Evolutionary conservation across 2,329 filamentous ascomycete genomes (phyloP), one percentile per base, ranked within the genome.

Genomic region (Pleomassaria siparia): DNA sequence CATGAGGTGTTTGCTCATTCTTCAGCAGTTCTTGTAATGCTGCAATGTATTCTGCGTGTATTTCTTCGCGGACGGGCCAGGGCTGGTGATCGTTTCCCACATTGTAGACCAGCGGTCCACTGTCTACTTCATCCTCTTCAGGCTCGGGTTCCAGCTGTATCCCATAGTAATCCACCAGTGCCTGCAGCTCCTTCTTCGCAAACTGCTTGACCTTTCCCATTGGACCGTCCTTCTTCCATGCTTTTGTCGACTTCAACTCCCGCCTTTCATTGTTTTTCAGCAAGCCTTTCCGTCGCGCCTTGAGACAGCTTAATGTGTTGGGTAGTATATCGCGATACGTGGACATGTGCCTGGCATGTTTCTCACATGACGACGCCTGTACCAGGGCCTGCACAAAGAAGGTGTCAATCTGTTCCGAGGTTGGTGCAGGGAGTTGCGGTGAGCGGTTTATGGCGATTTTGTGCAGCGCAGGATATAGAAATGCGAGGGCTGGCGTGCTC

Each of bases 351-450:
- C 67, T 70, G 20, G 72, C 69, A 59, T 82, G 80, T 40, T 74
- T 66, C 50, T 67, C 69, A 61, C 80, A 83, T 40, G 75, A 74
- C 33, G 74, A 74, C 41, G 80, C 80, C 54, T 76, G 69, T 48
- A 79, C 75, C 55, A 83, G 64, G 35, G 78, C 78, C 51, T 71
- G 67, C 53, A 83, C 75, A 65, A 83, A 82, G 53, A 79, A 58
- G 55, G 77, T 75, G 56, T 78, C 76, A 66, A 80, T 69, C 48
- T 63, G 69, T 52, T 63, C 59, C 51, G 64, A 56, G 9, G 62
- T 62, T 37, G 62, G 62, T 43, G 48, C n/a, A 8, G 39, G 37
- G 3, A 48, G 12, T 32, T 35, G 54, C 13, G 42, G 51, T 24
- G 49, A 12, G n/a, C 43, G 43, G 25, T 43, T 54, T 50, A 57